These are phyloP conservation scores for Melampsora americana DNA, from an alignment of 1,284 basidiomycete species.

Conservation along the genomic window DNA sequence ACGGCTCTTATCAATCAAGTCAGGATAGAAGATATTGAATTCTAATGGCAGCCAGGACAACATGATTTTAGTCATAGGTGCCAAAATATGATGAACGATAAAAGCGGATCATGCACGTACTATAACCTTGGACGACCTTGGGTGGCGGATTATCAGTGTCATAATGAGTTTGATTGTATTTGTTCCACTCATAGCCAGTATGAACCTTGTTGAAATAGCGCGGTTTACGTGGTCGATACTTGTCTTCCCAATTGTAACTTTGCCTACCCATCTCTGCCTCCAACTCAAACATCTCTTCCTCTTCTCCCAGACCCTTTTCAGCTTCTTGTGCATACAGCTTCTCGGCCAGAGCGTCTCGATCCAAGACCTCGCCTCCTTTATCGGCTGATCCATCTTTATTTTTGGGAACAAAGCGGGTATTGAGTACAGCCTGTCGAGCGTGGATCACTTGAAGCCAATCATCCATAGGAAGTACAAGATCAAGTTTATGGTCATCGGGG, in stretches of 20 bases:
- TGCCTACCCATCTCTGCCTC: constrained; percentile 79
- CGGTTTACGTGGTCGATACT: constrained; percentile 96
- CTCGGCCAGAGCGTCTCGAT: constrained; percentile 76
- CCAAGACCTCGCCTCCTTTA: constrained; percentile 55
- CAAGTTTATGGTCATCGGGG: constrained; percentile 42
- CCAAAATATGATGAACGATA: constrained; percentile 9
- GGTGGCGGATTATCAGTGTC: constrained; percentile 95
- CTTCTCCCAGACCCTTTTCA: constrained; percentile 86
- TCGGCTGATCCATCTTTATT: constrained; percentile 49
- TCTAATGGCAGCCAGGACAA: constrained; percentile 52
- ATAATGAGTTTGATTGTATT: constrained; percentile 98
- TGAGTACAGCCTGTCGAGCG: constrained; percentile 60
- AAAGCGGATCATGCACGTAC: constrained; percentile 21
- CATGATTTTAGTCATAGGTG: constrained; percentile 39
- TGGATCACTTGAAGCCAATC: constrained; percentile 42
- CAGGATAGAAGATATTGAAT: constrained; percentile 94
- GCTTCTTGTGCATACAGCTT: constrained; percentile 70
- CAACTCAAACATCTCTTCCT: constrained; percentile 87
- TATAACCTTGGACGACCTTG: constrained; percentile 97
- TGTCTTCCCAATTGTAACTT: constrained; percentile 96
- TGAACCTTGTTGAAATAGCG: constrained; percentile 98
- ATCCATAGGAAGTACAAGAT: constrained; percentile 27
- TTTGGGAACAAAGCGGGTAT: constrained; percentile 79
- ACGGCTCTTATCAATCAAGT: constrained; percentile 92
- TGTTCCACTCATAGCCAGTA: constrained; percentile 99